Conservation (phyloP, 2,329 filamentous ascomycete genomes). For the Ophiostoma populinum region DNA sequence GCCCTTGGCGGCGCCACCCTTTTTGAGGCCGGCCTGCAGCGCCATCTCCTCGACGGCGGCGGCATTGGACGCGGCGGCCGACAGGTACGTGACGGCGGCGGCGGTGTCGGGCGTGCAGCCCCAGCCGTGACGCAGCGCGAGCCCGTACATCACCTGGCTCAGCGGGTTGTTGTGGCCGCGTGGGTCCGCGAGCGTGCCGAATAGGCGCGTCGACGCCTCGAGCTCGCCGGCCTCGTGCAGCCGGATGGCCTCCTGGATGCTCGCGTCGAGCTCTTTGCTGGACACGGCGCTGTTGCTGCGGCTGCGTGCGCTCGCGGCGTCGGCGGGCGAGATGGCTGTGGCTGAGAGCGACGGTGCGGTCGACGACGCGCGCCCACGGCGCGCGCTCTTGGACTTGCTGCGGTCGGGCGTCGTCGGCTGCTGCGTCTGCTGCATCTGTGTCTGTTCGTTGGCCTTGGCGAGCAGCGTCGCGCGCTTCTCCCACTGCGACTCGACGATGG, state of each 20-base stretch:
- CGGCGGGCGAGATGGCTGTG: conserved; percentile 10
- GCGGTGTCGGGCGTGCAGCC: conserved; percentile 59
- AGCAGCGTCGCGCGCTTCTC: conserved; percentile 86
- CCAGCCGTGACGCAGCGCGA: conserved; percentile 90
- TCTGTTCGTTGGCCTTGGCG: conserved; percentile 43
- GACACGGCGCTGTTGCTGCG: conserved; percentile 20
- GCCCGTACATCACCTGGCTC: conserved; percentile 87
- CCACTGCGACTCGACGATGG: conserved; percentile 53
- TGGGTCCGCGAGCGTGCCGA: conserved; percentile 68
- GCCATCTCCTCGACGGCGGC: conserved; percentile 75
- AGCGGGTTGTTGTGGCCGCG: conserved; percentile 78
- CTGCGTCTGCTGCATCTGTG: conserved; percentile 16
- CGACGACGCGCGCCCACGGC: background rate
- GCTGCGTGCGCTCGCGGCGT: conserved; percentile 11
- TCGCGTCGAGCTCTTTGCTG: conserved; percentile 39
- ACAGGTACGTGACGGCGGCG: conserved; percentile 67
- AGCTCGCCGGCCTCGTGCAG: conserved; percentile 77
- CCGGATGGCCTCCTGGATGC: conserved; percentile 90
- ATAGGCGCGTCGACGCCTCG: conserved; percentile 65
- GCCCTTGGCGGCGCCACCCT: conserved; percentile 86
- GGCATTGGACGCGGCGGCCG: conserved; percentile 76
- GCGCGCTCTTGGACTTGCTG: background rate
- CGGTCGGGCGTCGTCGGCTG: conserved; percentile 22
- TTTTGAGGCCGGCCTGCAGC: conserved; percentile 72
- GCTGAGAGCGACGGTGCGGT: background rate